Conservation (phyloP, 495 filamentous ascomycete genomes). For the Talaromyces ruber region DNA sequence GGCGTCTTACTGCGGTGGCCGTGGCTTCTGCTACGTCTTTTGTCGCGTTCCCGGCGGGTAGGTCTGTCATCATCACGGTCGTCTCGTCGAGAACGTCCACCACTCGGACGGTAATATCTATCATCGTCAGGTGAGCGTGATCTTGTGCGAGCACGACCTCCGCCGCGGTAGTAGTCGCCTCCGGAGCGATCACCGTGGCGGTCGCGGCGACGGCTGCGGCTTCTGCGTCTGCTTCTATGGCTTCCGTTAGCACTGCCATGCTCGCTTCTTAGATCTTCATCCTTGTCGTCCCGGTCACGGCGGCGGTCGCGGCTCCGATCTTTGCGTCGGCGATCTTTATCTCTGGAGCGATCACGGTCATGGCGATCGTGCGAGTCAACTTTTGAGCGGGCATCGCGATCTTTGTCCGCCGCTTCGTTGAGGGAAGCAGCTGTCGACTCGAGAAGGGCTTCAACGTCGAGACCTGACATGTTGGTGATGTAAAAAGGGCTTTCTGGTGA, state of each 20-base stretch:
- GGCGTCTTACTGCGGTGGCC: conserved; percentile 42
- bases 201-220: conserved; percentile 72
- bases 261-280: conserved; percentile 68
- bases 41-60: conserved; percentile 46
- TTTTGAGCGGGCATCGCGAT: conserved; percentile 50
- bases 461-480: conserved; percentile 63
- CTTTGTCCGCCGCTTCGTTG: conserved; percentile 44
- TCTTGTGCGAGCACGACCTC: conserved; percentile 59
- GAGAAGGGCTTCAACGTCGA: conserved; percentile 89
- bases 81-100: conserved; percentile 48
- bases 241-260: conserved; percentile 73
- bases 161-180: conserved; percentile 67
- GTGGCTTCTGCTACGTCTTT: conserved; percentile 43
- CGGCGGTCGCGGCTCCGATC: conserved; percentile 62
- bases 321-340: conserved; percentile 51
- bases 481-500: conserved; percentile 11
- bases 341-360: conserved; percentile 47
- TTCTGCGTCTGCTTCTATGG: conserved; percentile 75
- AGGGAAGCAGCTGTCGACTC: conserved; percentile 71
- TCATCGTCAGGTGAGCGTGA: conserved; percentile 68
- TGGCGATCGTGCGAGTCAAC: conserved; percentile 45
- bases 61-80: conserved; percentile 44
- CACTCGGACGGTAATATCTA: conserved; percentile 69
- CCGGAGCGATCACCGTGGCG: conserved; percentile 52
- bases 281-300: conserved; percentile 55